Conservation (phyloP, 306 rosid genomes). For the Cajanus cajan region DNA sequence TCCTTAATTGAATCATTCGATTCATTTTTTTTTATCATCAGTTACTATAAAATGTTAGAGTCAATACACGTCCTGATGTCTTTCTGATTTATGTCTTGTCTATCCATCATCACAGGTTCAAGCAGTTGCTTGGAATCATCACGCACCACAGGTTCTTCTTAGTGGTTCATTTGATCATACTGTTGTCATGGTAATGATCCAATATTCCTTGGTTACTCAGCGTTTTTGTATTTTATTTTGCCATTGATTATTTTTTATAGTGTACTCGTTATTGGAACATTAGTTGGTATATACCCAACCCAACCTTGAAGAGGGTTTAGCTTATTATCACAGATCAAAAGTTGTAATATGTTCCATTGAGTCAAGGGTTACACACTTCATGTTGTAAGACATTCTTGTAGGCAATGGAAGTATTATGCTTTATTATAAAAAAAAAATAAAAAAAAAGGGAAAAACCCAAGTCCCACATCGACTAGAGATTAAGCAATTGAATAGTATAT, state of each 20-base stretch:
- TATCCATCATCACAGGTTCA: conserved; percentile 71
- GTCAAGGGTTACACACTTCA: conserved; percentile 19
- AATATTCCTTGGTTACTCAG: not conserved
- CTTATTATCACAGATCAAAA: conserved; percentile 4
- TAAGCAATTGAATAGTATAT: too few species aligned
- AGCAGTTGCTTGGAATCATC: conserved; percentile 87
- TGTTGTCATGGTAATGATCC: conserved; percentile 70
- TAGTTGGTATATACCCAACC: not conserved
- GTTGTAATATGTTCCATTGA: conserved; percentile 23
- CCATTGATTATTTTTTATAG: conserved; percentile 1
- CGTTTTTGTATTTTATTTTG: not conserved
- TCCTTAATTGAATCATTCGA: not conserved
- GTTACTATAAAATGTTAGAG: not conserved
- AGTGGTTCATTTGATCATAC: conserved; percentile 94
- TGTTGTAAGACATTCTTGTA: conserved; percentile 8
- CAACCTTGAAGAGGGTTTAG: conserved; percentile 12
- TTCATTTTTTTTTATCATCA: not conserved
- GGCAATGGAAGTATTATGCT: conserved; percentile 13
- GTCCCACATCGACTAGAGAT: too few species aligned
- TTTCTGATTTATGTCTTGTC: conserved; percentile 27
- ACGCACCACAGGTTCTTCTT: conserved; percentile 74
- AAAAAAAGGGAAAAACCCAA: too few species aligned
- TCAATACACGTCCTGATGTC: conserved; percentile 9
- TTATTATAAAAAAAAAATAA: too few species aligned
- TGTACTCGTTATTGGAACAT: conserved; percentile 5